Conservation (phyloP, 371 early-diverging fungal genomes). For the Syncephalastrum sp. region DNA sequence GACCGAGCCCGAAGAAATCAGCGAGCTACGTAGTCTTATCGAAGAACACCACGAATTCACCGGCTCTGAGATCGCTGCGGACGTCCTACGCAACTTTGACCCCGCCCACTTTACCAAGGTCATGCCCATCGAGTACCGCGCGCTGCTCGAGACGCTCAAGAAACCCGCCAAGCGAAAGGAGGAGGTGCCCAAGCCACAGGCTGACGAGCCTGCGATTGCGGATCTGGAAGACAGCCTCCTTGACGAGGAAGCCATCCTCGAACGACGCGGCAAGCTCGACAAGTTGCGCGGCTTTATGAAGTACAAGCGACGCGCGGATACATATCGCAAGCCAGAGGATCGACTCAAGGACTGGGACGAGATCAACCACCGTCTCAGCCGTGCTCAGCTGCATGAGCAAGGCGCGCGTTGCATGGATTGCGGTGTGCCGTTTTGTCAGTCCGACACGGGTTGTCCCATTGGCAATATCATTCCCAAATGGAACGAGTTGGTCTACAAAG, state of each 20-base stretch:
- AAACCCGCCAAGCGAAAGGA: constrained; percentile 3
- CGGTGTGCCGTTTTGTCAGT: constrained; percentile 97
- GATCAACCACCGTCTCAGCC: constrained; percentile 82
- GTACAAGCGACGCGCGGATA: constrained; percentile 85
- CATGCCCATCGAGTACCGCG: constrained; percentile 91
- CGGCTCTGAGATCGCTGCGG: constrained; percentile 79
- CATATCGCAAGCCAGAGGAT: constrained; percentile 80
- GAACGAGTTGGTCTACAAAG: constrained; percentile 94
- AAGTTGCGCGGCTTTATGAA: constrained; percentile 92
- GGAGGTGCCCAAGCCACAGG: neutral
- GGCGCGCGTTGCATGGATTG: constrained; percentile 98
- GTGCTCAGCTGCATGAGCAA: constrained; percentile 83
- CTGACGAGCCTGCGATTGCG: constrained; percentile 55
- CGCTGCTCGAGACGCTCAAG: constrained; percentile 48
- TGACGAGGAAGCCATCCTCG: constrained; percentile 68
- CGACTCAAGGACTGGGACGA: constrained; percentile 92
- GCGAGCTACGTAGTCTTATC: constrained; percentile 73
- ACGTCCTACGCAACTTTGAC: constrained; percentile 73
- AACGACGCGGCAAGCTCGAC: constrained; percentile 67
- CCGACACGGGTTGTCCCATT: constrained; percentile 94
- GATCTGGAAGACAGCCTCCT: constrained; percentile 90
- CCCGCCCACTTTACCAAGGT: constrained; percentile 70
- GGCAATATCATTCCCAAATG: constrained; percentile 98
- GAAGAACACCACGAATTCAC: constrained; percentile 81
- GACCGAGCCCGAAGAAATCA: constrained; percentile 74